A percentile compares a stretch with the other conserved stretches of the same genome.
Conservation (phyloP, 768 basidiomycete species). For the Galerina marginata region DNA sequence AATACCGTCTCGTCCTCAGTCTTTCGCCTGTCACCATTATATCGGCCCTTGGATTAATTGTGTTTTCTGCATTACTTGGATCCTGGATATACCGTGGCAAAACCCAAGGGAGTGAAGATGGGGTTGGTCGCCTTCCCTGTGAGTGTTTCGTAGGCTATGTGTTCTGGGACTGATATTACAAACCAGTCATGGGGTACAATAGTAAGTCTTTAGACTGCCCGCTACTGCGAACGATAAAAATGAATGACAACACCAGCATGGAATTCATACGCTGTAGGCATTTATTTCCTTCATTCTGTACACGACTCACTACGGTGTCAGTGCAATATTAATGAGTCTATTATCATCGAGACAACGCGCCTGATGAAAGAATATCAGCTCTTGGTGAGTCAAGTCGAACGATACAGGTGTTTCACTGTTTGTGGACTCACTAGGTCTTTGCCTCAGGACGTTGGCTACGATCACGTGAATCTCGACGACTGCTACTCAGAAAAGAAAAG, state of each 20-base stretch:
- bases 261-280: constrained; percentile 64
- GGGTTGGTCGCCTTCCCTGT: constrained; percentile 20
- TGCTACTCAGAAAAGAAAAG: constrained; percentile 68
- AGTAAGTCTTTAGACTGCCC: constrained; percentile 42
- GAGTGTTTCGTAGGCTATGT: background rate
- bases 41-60: constrained; percentile 22
- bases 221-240: background rate
- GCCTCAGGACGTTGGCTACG: constrained; percentile 59
- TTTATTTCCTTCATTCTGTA: background rate
- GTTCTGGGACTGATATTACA: background rate
- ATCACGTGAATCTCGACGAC: constrained; percentile 66
- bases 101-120: background rate
- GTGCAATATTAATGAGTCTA: constrained; percentile 63
- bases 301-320: constrained; percentile 25
- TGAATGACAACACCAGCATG: constrained; percentile 45
- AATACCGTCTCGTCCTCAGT: constrained; percentile 22
- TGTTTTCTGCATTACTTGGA: constrained; percentile 18
- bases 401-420: background rate
- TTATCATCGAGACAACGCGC: constrained; percentile 54
- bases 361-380: constrained; percentile 59
- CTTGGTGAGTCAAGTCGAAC: constrained; percentile 35
- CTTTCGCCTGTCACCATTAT: constrained; percentile 28
- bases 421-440: background rate
- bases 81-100: constrained; percentile 12
- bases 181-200: constrained; percentile 61